Conservation (phyloP, 1,284 basidiomycete species). For the Ustilago hordei region DNA sequence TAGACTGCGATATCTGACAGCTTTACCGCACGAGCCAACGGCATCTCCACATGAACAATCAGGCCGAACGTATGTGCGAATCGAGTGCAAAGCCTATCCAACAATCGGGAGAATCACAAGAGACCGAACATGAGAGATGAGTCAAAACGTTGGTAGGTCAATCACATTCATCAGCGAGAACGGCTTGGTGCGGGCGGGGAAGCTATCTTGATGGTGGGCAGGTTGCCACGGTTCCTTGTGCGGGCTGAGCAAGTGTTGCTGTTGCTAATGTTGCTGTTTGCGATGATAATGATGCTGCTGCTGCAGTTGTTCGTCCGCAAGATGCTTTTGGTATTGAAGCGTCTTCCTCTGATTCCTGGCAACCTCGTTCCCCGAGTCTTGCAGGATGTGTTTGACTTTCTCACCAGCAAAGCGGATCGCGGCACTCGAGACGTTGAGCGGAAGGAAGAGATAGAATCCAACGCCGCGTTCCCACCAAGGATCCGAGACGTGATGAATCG, state of each 20-base stretch:
- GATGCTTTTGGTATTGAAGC: conserved; percentile 45
- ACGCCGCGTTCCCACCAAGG: conserved; percentile 53
- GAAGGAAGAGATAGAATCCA: conserved; percentile 55
- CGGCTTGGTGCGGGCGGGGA: conserved; percentile 7
- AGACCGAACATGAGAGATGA: neutral
- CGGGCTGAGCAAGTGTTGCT: conserved; percentile 32
- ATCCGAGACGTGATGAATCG: conserved; percentile 31
- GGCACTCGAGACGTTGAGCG: conserved; percentile 50
- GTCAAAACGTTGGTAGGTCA: neutral
- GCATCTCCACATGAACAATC: conserved; percentile 1
- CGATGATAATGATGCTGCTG: conserved; percentile 42
- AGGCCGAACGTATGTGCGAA: neutral
- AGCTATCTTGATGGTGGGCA: conserved; percentile 29
- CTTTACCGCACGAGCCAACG: neutral
- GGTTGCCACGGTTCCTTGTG: conserved; percentile 7
- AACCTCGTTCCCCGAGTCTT: conserved; percentile 39
- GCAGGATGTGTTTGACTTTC: conserved; percentile 41
- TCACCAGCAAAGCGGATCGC: conserved; percentile 51
- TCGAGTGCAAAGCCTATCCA: neutral
- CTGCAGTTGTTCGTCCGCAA: conserved; percentile 43
- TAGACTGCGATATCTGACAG: neutral
- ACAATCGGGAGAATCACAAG: neutral
- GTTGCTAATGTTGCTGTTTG: conserved; percentile 22
- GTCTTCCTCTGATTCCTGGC: conserved; percentile 38
- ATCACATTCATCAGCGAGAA: conserved; percentile 3